Evolutionary conservation across 495 filamentous ascomycete species (phyloP), one percentile per base, ranked within the genome.

Genomic region (Hamigera avellanea): DNA sequence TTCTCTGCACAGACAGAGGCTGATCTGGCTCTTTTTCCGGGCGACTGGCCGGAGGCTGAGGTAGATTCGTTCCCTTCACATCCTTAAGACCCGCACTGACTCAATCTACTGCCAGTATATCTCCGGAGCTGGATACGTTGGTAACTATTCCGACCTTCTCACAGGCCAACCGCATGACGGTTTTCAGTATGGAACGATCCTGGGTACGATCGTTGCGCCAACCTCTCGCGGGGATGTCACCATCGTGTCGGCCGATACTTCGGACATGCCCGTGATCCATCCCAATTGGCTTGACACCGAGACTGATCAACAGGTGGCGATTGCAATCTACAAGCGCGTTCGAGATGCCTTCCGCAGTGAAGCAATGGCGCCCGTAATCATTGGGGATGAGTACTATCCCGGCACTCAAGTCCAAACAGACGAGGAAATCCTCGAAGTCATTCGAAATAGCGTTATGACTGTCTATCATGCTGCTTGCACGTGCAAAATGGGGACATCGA

Each of bases 31-130:
- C 34, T 34, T 26, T 70, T 69, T 33, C 63, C 73, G 0, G 8
- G 36, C 0, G 73, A 78, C 44, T 80, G 75, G 74, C 76, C 74
- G 0, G 72, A 78, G 15, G 41, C 75, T n/a, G 70, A 76, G 50
- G 57, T 57, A 30, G 14, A 15, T 6, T 4, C 14, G 10, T n/a
- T 6, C 10, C 12, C n/a, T 12, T 30, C 14, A 13, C n/a, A 30
- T 15, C 25, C 25, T 26, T 26, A 7, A 26, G 14, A 54, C 38
- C 36, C 32, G 50, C 19, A 57, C 56, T 26, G 37, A 40, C 14
- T 42, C 40, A 19, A 35, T 19, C 2, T 32, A 37, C 14, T 19
- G 19, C 1, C 38, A 59, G 46, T 66, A 57, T 33, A 40, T 60
- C 14, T 54, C 61, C 0, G 45, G 44, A 12, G 57, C 59, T 14